phyloP scores from a whole-genome alignment of 306 rosid genomes.

The Lathyrus aphaca region DNA sequence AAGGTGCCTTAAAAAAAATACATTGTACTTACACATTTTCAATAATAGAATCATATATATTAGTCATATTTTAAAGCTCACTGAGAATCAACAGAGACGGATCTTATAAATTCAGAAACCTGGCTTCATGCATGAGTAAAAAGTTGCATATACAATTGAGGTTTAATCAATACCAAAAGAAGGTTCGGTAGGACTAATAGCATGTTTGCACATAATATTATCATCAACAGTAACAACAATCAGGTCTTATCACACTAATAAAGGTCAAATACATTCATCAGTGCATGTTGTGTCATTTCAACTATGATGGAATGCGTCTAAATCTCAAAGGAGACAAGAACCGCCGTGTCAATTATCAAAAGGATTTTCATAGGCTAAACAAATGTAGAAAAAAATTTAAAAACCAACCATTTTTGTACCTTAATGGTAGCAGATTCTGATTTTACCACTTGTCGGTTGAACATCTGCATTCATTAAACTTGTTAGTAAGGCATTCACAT shows the following conservation, averaged over 20 bases:
- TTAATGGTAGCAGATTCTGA: conserved; percentile 92
- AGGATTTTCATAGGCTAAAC: conserved; percentile 6
- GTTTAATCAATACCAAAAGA: conserved; percentile 1
- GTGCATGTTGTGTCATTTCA: not conserved
- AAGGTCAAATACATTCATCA: not conserved
- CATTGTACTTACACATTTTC: conserved; percentile 9
- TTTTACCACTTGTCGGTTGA: conserved; percentile 90
- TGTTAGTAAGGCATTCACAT: conserved; percentile 33
- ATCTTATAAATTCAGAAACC: conserved; percentile 5
- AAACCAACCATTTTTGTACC: conserved; percentile 50
- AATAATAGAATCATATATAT: conserved; percentile 17
- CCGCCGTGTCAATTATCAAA: conserved; percentile 1
- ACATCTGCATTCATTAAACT: conserved; percentile 64
- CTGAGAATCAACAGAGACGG: conserved; percentile 5
- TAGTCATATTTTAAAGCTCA: not conserved
- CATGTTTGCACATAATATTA: not conserved
- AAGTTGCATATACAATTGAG: not conserved
- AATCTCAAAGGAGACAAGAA: conserved; percentile 15
- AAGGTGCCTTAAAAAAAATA: conserved; percentile 22
- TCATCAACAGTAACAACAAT: not conserved
- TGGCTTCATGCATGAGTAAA: conserved; percentile 17
- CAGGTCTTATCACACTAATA: not conserved
- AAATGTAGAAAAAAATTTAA: conserved; percentile 1
- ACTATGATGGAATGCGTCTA: not conserved
- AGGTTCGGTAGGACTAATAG: not conserved